These are phyloP conservation scores for Pseudozyma thailandica DNA, from an alignment of 1,284 basidiomycete species.

Conservation along the genomic window DNA sequence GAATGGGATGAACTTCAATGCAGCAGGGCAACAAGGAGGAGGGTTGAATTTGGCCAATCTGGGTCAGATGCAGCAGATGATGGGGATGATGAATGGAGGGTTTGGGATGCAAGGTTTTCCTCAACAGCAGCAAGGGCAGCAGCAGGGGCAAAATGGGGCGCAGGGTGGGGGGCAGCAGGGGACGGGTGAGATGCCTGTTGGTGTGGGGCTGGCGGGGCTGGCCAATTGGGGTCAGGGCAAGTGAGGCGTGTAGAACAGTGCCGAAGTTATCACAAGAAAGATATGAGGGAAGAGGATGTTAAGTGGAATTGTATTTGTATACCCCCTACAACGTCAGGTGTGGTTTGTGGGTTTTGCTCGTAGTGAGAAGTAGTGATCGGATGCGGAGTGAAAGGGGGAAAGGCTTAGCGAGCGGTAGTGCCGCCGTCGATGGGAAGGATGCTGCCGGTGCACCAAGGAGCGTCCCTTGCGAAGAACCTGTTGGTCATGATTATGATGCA, in stretches of 20 bases:
- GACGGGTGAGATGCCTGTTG: slow-evolving; percentile 37
- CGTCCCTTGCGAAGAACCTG: slow-evolving; percentile 45
- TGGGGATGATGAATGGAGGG: slow-evolving; percentile 34
- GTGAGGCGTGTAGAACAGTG: slow-evolving; percentile 4
- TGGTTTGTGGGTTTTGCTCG: neutral
- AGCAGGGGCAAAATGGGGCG: slow-evolving; percentile 20
- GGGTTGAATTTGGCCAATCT: slow-evolving; percentile 7
- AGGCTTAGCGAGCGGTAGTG: slow-evolving; percentile 41
- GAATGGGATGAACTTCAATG: slow-evolving; percentile 18
- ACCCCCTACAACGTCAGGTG: neutral
- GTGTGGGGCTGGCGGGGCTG: slow-evolving; percentile 36
- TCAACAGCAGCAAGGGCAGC: slow-evolving; percentile 13
- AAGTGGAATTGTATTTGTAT: slow-evolving; percentile 14
- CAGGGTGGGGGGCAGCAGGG: slow-evolving; percentile 15
- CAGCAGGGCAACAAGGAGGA: slow-evolving; percentile 2
- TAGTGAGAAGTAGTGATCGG: neutral
- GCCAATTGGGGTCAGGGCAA: slow-evolving; percentile 46
- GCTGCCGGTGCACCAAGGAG: slow-evolving; percentile 47
- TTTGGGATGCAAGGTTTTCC: slow-evolving; percentile 22
- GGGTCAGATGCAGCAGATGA: slow-evolving; percentile 48
- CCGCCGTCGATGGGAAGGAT: slow-evolving; percentile 50
- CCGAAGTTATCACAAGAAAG: neutral
- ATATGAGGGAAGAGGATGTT: neutral
- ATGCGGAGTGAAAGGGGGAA: neutral
- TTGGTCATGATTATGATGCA: neutral